These are phyloP conservation scores for Syzygium oleosum DNA, from an alignment of 345 rosid species.

Conservation along the genomic window DNA sequence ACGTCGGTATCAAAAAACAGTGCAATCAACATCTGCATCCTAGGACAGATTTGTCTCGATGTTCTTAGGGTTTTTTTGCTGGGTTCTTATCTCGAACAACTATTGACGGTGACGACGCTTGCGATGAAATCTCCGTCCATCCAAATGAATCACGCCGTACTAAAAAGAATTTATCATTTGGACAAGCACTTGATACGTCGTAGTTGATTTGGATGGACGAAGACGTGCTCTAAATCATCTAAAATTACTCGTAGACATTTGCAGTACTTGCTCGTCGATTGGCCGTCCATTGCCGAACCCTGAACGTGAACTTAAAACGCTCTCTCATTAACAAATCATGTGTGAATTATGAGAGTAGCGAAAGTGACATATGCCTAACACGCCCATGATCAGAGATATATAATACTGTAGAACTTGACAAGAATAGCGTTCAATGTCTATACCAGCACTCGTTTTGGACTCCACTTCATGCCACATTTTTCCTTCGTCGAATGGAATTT, in stretches of 20 bases:
- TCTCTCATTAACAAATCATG: background rate
- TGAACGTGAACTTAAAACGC: background rate
- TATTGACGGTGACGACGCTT: background rate
- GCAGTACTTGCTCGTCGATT: background rate
- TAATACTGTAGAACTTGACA: background rate
- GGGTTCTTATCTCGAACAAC: background rate
- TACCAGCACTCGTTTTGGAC: background rate
- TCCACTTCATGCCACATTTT: background rate
- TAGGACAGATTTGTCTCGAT: background rate
- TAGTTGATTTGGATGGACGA: background rate
- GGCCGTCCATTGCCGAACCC: background rate
- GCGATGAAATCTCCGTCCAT: background rate
- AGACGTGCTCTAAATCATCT: background rate
- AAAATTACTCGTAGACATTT: background rate
- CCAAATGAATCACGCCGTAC: background rate
- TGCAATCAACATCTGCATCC: background rate
- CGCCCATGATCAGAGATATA: background rate
- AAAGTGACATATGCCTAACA: background rate
- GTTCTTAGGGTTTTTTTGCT: background rate
- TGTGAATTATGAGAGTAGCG: background rate
- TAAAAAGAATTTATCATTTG: background rate
- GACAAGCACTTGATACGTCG: background rate
- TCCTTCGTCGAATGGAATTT: background rate
- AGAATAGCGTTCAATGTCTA: background rate
- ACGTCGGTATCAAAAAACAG: background rate